Evolutionary conservation across 2,329 filamentous ascomycete genomes (phyloP).

Genomic region (Colletotrichum theobromicola): DNA sequence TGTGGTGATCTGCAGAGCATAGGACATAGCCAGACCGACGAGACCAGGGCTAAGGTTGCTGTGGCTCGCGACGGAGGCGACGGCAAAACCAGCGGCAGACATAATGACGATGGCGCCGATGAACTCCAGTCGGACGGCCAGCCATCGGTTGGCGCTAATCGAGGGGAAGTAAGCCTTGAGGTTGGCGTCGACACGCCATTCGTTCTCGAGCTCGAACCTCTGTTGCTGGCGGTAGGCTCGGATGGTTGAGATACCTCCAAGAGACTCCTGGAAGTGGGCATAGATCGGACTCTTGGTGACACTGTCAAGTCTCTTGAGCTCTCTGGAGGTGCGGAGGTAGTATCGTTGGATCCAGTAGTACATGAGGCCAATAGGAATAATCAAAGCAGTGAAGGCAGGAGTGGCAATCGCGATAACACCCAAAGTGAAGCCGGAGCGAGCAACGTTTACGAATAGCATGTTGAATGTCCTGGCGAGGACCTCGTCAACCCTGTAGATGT

Average conservation of each 20-base stretch:
- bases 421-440: slow-evolving; percentile 81
- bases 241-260: slow-evolving; percentile 93
- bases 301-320: slow-evolving; percentile 94
- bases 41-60: slow-evolving; percentile 70
- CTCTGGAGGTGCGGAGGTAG: slow-evolving; percentile 93
- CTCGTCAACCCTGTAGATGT: slow-evolving; percentile 86
- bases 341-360: slow-evolving; percentile 97
- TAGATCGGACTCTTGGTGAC: slow-evolving; percentile 96
- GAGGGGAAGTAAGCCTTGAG: slow-evolving; percentile 94
- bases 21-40: slow-evolving; percentile 95
- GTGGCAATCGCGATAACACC: slow-evolving; percentile 82
- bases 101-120: slow-evolving; percentile 95
- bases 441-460: slow-evolving; percentile 85
- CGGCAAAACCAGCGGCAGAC: slow-evolving; percentile 79
- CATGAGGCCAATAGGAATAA: slow-evolving; percentile 78
- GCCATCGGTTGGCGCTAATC: slow-evolving; percentile 92
- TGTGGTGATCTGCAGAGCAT: slow-evolving; percentile 94
- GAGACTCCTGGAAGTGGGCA: slow-evolving; percentile 96
- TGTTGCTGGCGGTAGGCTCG: slow-evolving; percentile 90
- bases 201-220: slow-evolving; percentile 90
- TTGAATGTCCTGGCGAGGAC: slow-evolving; percentile 96
- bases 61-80: slow-evolving; percentile 77
- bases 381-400: slow-evolving; percentile 80
- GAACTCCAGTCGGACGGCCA: slow-evolving; percentile 93
- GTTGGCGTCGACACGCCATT: slow-evolving; percentile 97